These are phyloP conservation scores for Aspergillus sp. DNA, from an alignment of 2,329 filamentous ascomycete species.

Conservation along the genomic window DNA sequence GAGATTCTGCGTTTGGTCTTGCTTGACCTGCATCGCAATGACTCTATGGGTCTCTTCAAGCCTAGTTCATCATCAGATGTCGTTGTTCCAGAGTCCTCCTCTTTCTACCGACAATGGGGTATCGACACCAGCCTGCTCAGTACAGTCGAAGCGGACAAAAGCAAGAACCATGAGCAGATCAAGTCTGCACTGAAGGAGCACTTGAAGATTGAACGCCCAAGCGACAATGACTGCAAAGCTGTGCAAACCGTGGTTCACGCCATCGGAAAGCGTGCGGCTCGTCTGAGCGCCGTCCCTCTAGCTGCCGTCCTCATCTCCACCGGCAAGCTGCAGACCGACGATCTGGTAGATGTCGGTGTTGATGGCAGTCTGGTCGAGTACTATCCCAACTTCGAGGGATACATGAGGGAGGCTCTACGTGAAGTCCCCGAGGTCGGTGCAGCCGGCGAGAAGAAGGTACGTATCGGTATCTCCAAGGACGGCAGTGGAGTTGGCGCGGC, in stretches of 20 bases:
- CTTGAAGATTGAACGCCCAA: constrained; percentile 73
- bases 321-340: constrained; percentile 65
- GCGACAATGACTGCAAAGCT: constrained; percentile 79
- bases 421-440: constrained; percentile 75
- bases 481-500: constrained; percentile 94
- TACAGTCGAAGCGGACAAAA: constrained; percentile 77
- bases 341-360: constrained; percentile 86
- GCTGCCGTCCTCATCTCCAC: constrained; percentile 81
- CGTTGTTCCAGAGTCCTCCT: constrained; percentile 62
- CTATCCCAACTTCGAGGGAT: constrained; percentile 87
- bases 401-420: constrained; percentile 79
- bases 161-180: constrained; percentile 67
- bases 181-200: constrained; percentile 76
- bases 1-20: constrained; percentile 84
- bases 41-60: constrained; percentile 69
- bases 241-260: constrained; percentile 81
- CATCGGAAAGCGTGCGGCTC: constrained; percentile 82
- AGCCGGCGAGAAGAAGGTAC: constrained; percentile 77
- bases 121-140: constrained; percentile 90
- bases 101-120: constrained; percentile 78
- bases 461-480: constrained; percentile 96
- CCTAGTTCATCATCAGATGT: constrained; percentile 75
- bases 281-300: constrained; percentile 83
- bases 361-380: constrained; percentile 94
- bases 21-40: constrained; percentile 68